phyloP scores from a whole-genome alignment of 1,284 basidiomycete genomes.

The Cutaneotrichosporon sp. region DNA sequence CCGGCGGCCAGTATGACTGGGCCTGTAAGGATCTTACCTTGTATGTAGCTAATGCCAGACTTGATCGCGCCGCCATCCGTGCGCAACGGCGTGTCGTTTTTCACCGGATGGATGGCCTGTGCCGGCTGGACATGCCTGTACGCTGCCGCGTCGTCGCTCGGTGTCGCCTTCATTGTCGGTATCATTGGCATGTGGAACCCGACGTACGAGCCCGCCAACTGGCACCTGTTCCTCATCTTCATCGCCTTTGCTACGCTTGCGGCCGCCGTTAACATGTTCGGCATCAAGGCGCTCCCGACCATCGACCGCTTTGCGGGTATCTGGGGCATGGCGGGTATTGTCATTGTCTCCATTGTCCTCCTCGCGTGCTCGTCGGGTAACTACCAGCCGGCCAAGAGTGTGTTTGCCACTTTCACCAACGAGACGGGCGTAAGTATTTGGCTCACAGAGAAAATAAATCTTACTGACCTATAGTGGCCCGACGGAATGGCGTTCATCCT shows the following conservation, averaged over 20 bases:
- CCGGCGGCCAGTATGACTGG: slow-evolving; percentile 46
- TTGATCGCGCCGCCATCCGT: neutral
- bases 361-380: slow-evolving; percentile 18
- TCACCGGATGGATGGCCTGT: slow-evolving; percentile 11
- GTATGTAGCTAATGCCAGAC: slow-evolving; percentile 1
- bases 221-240: slow-evolving; percentile 16
- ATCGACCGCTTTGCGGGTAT: slow-evolving; percentile 28
- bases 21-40: neutral
- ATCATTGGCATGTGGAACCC: slow-evolving; percentile 9
- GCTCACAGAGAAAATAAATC: slow-evolving; percentile 8
- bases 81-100: slow-evolving; percentile 8
- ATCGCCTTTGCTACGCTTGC: slow-evolving; percentile 6
- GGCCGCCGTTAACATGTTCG: slow-evolving; percentile 15
- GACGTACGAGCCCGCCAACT: slow-evolving; percentile 4
- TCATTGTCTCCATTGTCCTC: slow-evolving; percentile 30
- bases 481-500: slow-evolving; percentile 41
- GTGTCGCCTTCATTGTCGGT: slow-evolving; percentile 30
- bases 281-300: slow-evolving; percentile 10
- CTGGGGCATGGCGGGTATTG: slow-evolving; percentile 36
- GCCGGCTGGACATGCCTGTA: slow-evolving; percentile 47
- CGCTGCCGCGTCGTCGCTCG: slow-evolving; percentile 32
- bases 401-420: slow-evolving; percentile 44
- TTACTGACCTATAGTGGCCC: slow-evolving; percentile 21
- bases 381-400: slow-evolving; percentile 39
- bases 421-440: slow-evolving; percentile 11